These are phyloP conservation scores for Panicum virgatum DNA, from an alignment of 202 grass and related monocot genomes.

Conservation along the genomic window DNA sequence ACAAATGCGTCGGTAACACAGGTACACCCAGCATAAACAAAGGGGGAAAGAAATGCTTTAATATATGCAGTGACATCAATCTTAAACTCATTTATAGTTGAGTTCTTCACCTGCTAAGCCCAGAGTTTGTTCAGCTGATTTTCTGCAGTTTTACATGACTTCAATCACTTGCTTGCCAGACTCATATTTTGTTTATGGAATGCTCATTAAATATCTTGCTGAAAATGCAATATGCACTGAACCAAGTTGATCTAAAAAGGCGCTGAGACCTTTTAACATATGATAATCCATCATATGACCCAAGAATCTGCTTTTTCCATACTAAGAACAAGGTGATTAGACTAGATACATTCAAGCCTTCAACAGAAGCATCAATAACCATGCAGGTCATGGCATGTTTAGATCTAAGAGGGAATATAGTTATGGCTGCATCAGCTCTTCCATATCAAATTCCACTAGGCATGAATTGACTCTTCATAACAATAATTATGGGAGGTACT, in stretches of 20 bases:
- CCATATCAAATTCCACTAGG: neutral
- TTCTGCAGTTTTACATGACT: neutral
- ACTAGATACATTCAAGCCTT: constrained; percentile 16
- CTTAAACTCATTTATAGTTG: neutral
- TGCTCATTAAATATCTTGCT: neutral
- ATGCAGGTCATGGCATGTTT: neutral
- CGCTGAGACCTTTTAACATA: neutral
- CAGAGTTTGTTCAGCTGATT: neutral
- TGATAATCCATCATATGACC: neutral
- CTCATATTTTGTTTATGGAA: neutral
- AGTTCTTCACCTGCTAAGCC: neutral
- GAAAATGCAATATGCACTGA: neutral
- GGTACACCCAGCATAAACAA: neutral
- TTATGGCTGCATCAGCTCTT: neutral
- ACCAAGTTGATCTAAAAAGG: neutral
- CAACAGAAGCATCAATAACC: constrained; percentile 3
- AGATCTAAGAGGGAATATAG: neutral
- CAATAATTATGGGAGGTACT: neutral
- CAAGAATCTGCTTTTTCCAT: neutral
- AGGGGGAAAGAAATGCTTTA: neutral
- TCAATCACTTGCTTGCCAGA: neutral
- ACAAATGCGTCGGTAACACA: too few relatives aligned
- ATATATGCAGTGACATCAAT: neutral
- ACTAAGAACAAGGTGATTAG: constrained; percentile 4
- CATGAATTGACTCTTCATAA: constrained; percentile 33